These are phyloP conservation scores for Alternaria viburni DNA, from an alignment of 2,329 filamentous ascomycete species.

Conservation along the genomic window DNA sequence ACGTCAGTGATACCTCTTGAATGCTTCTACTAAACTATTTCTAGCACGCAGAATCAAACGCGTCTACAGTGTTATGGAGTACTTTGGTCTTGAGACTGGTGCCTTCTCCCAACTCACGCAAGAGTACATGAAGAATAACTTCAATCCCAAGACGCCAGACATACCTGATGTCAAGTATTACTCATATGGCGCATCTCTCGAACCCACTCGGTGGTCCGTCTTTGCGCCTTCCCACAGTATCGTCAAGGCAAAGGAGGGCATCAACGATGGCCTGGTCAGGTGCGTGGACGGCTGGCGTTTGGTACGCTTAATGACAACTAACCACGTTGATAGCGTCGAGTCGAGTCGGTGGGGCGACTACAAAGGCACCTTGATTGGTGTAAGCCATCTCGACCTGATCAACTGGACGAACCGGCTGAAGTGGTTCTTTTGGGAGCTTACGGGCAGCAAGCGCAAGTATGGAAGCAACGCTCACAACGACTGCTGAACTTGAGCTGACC, in stretches of 20 bases:
- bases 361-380: constrained; percentile 67
- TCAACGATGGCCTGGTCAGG: constrained; percentile 70
- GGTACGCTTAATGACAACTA: background rate
- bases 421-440: constrained; percentile 63
- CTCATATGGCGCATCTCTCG: constrained; percentile 66
- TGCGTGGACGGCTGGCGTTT: constrained; percentile 4
- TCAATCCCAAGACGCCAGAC: constrained; percentile 66
- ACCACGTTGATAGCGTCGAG: constrained; percentile 51
- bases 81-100: constrained; percentile 63
- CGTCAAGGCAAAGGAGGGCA: constrained; percentile 60
- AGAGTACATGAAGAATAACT: constrained; percentile 63
- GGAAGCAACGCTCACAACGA: background rate
- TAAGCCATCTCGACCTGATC: constrained; percentile 69
- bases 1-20: constrained; percentile 35
- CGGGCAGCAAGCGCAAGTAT: constrained; percentile 62
- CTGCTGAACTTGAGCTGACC: constrained; percentile 11
- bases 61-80: constrained; percentile 62
- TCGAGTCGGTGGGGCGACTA: constrained; percentile 68
- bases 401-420: constrained; percentile 70
- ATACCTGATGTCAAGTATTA: constrained; percentile 63
- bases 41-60: constrained; percentile 57
- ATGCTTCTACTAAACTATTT: constrained; percentile 18
- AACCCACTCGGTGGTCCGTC: constrained; percentile 62
- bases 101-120: constrained; percentile 68
- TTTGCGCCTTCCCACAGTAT: constrained; percentile 64